Conservation (phyloP, 2,329 filamentous ascomycete genomes). For the Neodidymelliopsis sp. region DNA sequence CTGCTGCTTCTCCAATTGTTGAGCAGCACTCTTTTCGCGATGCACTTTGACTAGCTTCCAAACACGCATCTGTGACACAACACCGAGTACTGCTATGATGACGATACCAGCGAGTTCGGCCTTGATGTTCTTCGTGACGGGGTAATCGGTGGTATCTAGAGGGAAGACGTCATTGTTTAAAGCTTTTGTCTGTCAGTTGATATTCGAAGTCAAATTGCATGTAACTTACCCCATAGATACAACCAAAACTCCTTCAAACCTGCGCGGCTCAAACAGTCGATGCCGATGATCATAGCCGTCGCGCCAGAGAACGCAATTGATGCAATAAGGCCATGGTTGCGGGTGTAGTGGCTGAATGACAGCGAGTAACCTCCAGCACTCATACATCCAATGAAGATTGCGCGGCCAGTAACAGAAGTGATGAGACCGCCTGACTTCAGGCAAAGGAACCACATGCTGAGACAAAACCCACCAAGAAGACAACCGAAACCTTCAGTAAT, state of each 20-base stretch:
- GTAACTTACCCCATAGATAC: slow-evolving; percentile 77
- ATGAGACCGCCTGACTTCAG: slow-evolving; percentile 80
- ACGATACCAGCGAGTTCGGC: slow-evolving; percentile 83
- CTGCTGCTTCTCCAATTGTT: slow-evolving; percentile 62
- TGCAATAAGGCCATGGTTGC: slow-evolving; percentile 78
- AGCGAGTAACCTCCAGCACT: slow-evolving; percentile 72
- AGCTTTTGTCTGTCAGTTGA: slow-evolving; percentile 48
- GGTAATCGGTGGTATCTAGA: slow-evolving; percentile 77
- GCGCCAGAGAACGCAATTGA: slow-evolving; percentile 83
- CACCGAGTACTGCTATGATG: slow-evolving; percentile 75
- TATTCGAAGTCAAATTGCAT: slow-evolving; percentile 2
- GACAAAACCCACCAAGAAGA: slow-evolving; percentile 82
- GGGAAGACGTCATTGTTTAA: slow-evolving; percentile 83
- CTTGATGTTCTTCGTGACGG: slow-evolving; percentile 82
- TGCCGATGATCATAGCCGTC: slow-evolving; percentile 79
- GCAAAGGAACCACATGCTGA: slow-evolving; percentile 90
- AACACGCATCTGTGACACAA: slow-evolving; percentile 84
- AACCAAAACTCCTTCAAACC: slow-evolving; percentile 96
- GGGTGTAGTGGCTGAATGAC: slow-evolving; percentile 75
- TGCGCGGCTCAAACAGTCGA: slow-evolving; percentile 90
- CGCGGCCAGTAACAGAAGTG: slow-evolving; percentile 66
- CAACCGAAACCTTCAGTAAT: slow-evolving; percentile 86
- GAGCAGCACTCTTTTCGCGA: slow-evolving; percentile 55
- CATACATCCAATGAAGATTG: slow-evolving; percentile 78
- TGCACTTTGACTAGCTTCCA: slow-evolving; percentile 78